Conservation (phyloP, 176 grass and related monocot genomes). For the Themeda triandra region DNA sequence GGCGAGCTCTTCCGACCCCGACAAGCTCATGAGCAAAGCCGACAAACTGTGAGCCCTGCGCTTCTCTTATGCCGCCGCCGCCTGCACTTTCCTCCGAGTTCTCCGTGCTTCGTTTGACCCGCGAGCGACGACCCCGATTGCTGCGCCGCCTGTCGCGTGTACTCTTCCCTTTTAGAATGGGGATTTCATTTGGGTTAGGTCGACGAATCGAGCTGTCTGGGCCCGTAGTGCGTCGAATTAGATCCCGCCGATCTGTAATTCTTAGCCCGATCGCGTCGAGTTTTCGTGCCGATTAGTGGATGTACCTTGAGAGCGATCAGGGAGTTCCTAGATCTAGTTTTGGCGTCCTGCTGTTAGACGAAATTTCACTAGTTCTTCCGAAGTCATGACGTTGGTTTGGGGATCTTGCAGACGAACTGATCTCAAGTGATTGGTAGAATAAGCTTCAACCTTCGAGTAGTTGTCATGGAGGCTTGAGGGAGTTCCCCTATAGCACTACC, state of each 20-base stretch:
- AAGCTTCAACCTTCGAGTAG: not conserved
- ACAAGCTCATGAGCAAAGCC: constrained; percentile 89
- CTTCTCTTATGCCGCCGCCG: not conserved
- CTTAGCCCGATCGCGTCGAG: not conserved
- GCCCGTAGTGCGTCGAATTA: not conserved
- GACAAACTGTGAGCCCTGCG: constrained; percentile 67
- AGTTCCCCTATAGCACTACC: not conserved
- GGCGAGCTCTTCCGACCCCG: constrained; percentile 70
- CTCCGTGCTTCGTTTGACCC: not conserved
- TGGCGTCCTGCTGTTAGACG: not conserved
- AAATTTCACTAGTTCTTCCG: not conserved
- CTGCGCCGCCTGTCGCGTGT: not conserved
- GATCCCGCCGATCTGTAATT: not conserved
- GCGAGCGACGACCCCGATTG: not conserved
- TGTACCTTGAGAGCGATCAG: not conserved
- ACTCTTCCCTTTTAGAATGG: not conserved
- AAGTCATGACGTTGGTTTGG: not conserved
- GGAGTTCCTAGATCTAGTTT: constrained; percentile 6
- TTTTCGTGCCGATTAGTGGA: not conserved
- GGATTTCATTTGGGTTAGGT: not conserved
- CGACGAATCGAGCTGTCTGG: not conserved
- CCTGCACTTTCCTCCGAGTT: not conserved
- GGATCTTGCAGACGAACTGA: not conserved
- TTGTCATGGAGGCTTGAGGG: not conserved
- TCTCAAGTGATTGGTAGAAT: not conserved